Evolutionary conservation across 345 rosid species (phyloP), one percentile per base, ranked within the genome.

Genomic region (Boechera retrofracta): DNA sequence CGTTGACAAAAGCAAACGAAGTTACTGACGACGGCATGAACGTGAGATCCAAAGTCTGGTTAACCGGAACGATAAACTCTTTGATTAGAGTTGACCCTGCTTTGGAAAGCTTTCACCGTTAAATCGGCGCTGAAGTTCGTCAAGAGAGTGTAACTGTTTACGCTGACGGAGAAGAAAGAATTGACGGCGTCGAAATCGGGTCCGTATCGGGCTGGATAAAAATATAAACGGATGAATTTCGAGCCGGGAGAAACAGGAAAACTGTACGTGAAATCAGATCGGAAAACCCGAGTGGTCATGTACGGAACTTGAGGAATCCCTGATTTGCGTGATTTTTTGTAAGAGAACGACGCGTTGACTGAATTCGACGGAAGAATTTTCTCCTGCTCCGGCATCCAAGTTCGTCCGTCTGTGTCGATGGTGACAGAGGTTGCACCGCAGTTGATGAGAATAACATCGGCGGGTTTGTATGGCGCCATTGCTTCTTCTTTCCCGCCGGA

Each of bases 1-100:
- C 86, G 35, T 80, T 83, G 26, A 83, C 53, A 15, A 83, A 83
- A 28, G 80, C 86, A 33, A 53, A 71, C 3, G 87, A 49, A 5
- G 26, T 55, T 21, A 21, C 0, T 47, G 10, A 10, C 1, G 38
- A 77, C 0, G 89, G 87, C 7, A 4, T 55, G 74, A 89, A 84
- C 0, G 79, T 78, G 29, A 89, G 36, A 44, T 67, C 79, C 28
- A 87, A 39, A 5, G n/a, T 18, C 56, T 58, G 57, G 52, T 38
- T 0, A 31, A 72, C 76, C 1, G 68, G 70, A 3, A 85, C 0
- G 3, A 54, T 56, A 3, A 61, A 85, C 70, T 85, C 88, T 51
- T 57, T 74, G 13, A 59, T 0, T 0, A 77, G 2, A 42, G 1
- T 4, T 21, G 24, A 21, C 12, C 21, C 0, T 1, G 1, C 7